A percentile compares a stretch with the other conserved stretches of the same genome.
phyloP scores from a whole-genome alignment of 192 early-diverging fungal genomes.

The Obelidium mucronatum region DNA sequence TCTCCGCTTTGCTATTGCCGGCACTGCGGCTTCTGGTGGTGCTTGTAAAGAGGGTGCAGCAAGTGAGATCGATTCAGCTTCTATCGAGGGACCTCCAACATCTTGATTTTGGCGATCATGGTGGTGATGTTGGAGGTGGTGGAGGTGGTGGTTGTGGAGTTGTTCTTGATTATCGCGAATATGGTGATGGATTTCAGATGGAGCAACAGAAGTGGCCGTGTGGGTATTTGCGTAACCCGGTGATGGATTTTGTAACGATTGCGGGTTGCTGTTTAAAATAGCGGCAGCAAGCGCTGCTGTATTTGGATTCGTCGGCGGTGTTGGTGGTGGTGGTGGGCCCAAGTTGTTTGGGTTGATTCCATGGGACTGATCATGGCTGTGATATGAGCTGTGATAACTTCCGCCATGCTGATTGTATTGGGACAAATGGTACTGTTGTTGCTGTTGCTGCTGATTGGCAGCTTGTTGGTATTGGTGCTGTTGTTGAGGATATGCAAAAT shows the following conservation, averaged over 20 bases:
- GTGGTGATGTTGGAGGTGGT: background rate
- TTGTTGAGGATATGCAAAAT: background rate
- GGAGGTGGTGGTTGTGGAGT: background rate
- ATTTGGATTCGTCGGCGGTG: too few species aligned
- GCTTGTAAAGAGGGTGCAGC: background rate
- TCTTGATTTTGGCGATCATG: too few species aligned
- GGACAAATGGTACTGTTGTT: too few species aligned
- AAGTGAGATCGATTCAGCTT: background rate
- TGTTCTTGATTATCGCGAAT: background rate
- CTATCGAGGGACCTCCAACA: background rate
- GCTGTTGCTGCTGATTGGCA: background rate
- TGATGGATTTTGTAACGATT: background rate
- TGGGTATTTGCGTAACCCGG: background rate
- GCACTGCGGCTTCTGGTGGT: background rate
- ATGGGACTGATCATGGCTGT: background rate
- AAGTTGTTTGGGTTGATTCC: background rate
- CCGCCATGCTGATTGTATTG: background rate
- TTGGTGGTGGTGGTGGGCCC: too few species aligned
- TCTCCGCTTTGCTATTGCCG: too few species aligned
- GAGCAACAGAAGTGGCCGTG: background rate
- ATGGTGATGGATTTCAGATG: background rate
- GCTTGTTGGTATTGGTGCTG: background rate
- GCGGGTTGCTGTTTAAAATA: too few species aligned
- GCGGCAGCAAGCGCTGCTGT: too few species aligned
- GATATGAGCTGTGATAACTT: background rate